Percentiles rank a stretch among this genome's conserved stretches.
Evolutionary conservation across 495 filamentous ascomycete genomes (phyloP).

Genomic region (Clavariopsis aquatica): DNA sequence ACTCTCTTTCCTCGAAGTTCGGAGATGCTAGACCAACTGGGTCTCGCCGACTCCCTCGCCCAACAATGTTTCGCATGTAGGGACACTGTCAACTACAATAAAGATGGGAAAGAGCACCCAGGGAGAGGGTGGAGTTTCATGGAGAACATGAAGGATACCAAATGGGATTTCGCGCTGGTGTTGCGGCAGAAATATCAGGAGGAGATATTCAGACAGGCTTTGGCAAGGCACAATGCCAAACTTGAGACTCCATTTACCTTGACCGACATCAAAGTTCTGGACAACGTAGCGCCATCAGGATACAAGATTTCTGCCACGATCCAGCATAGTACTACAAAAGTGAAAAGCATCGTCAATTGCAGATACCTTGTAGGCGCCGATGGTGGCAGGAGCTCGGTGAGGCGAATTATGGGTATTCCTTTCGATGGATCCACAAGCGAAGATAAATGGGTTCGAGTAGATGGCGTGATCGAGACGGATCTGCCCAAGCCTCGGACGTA

Average conservation of each 20-base stretch:
- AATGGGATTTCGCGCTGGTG: constrained; percentile 50
- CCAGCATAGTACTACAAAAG: constrained; percentile 35
- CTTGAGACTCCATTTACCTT: constrained; percentile 41
- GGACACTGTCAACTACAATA: constrained; percentile 51
- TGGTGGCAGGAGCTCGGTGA: constrained; percentile 51
- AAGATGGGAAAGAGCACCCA: constrained; percentile 46
- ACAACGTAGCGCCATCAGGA: constrained; percentile 29
- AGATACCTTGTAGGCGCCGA: constrained; percentile 55
- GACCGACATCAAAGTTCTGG: constrained; percentile 40
- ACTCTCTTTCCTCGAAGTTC: constrained; percentile 50
- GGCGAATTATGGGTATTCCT: constrained; percentile 46
- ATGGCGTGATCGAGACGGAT: constrained; percentile 52
- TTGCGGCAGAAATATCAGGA: constrained; percentile 50
- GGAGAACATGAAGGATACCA: constrained; percentile 48
- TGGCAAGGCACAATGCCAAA: constrained; percentile 36
- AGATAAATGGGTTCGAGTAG: constrained; percentile 54
- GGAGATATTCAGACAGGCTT: constrained; percentile 45
- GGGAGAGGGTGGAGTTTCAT: constrained; percentile 45
- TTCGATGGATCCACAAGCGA: constrained; percentile 51
- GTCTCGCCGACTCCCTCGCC: constrained; percentile 49
- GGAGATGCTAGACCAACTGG: constrained; percentile 54
- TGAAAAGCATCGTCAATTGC: constrained; percentile 37
- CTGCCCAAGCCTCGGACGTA: constrained; percentile 54
- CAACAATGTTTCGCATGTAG: constrained; percentile 57
- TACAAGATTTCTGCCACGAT: constrained; percentile 40